Evolutionary conservation across 306 rosid species (phyloP), one percentile per base, ranked within the genome.

Genomic region (Cucumis hystrix): DNA sequence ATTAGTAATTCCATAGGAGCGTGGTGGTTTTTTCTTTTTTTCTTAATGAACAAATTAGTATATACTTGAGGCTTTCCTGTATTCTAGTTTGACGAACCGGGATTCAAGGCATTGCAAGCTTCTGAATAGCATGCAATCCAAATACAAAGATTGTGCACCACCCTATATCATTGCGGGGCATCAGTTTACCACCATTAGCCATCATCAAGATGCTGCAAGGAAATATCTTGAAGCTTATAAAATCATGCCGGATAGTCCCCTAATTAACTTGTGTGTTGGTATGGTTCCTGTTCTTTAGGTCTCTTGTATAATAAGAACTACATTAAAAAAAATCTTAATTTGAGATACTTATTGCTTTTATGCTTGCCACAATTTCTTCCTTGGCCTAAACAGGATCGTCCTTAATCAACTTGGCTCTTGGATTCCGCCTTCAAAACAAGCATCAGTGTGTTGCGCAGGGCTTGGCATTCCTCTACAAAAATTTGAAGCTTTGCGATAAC

Each of bases 151-250:
- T 78, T 89, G 88, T 84, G 96, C 88, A 56, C 93, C 98, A 14
- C 97, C 98, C 55, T 78, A 86, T 68, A 79, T 94, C 78, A 87
- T 94, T 81, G 82, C 89, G 4, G 98, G 88, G 39, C 96, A 91
- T 80, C 98, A 91, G 70, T 86, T 87, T 79, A 90, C 96, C 52
- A 5, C 76, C 65, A 82, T 77, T 68, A 90, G 95, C 79, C 92
- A 89, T 75, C 97, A 91, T 75, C 98, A 91, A 90, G 97, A 91
- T 25, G 98, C 97, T 14, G 91, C 96, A 23, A 89, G 91, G 79
- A 92, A 91, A 79, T 94, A 94, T 81, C 94, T 94, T 58, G 96
- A 94, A 87, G 98, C 97, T 74, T 89, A 90, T 82, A 90, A 87
- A 74, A 87, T 85, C 65, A 58, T 89, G 79, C 97, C 96, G 0